Base-by-base conservation (phyloP, 1,284 basidiomycete species). In the Rhodotorula sp. region DNA sequence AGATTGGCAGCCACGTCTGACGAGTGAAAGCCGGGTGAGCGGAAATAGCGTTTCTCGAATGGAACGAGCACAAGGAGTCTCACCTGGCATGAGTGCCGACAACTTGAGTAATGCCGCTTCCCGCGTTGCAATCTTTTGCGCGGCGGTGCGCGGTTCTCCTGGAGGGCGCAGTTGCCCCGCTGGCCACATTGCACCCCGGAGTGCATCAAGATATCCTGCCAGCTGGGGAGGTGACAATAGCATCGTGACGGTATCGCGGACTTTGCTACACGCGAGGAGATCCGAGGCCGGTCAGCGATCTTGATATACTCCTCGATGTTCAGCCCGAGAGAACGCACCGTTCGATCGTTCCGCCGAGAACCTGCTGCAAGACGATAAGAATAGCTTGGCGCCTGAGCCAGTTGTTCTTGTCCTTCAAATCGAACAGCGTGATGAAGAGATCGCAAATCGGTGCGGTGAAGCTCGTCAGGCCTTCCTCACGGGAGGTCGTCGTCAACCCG, bases 361-460 rank as follows among this genome's bases (percentile, higher is more conserved):
- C 88, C 80, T 98, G 95, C 81, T 98, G 96, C 61, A 98, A 83
- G 71, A 98, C 93, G 68, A 98, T 92, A 20, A 97, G 91, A 76
- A 97, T 93, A 2, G 96, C 95, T 81, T 97, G 95, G n/a, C 93
- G 86, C 64, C 95, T 59, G 47, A 98, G 84, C 96, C 96, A 99
- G 76, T 95, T 95, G 79, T 95, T 92, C 81, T 92, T 91, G 84
- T 93, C 92, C 82, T 97, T 90, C 34, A 98, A 87, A 81, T 97
- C 93, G 76, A 98, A 98, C 14, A 97, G 85, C 31, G 94, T 92
- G 65, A 97, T 86, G 52, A 97, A 86, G 43, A 98, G 84, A 79
- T 98, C 94, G 79, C 93, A 97, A 67, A 99, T 97, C 0, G 96
- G 94, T 1, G 89, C 89, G 2, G 93, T 93, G 81, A 98, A 97